phyloP scores from a whole-genome alignment of 2,329 filamentous ascomycete genomes.

The Capronia epimyces region DNA sequence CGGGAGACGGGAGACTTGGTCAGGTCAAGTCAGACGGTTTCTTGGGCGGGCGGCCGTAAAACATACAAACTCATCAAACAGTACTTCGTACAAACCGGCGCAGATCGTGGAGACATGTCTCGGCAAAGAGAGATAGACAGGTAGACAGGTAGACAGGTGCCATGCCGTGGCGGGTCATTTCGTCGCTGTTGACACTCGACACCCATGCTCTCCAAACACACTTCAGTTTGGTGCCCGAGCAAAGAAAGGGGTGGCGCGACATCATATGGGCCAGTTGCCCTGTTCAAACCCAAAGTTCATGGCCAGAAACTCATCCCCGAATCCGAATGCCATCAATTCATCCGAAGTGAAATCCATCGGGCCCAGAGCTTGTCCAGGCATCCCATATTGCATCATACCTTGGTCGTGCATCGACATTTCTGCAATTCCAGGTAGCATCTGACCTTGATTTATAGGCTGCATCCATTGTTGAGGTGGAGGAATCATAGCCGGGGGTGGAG shows the following conservation, averaged over 20 bases:
- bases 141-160: too few species aligned
- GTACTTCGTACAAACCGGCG: too few species aligned
- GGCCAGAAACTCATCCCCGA: conserved; percentile 29
- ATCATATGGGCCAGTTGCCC: conserved; percentile 18
- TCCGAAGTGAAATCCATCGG: conserved; percentile 27
- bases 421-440: conserved; percentile 21
- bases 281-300: conserved; percentile 29
- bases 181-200: too few species aligned
- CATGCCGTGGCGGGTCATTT: too few species aligned
- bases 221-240: background rate
- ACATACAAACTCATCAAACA: too few species aligned
- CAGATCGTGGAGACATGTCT: too few species aligned
- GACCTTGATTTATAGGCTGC: conserved; percentile 19
- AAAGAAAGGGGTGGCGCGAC: background rate
- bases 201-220: too few species aligned
- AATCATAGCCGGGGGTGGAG: conserved; percentile 12
- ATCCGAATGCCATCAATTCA: conserved; percentile 29
- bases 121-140: too few species aligned
- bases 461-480: conserved; percentile 22
- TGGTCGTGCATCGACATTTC: conserved; percentile 18
- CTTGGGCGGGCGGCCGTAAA: too few species aligned
- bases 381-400: conserved; percentile 26
- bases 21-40: too few species aligned
- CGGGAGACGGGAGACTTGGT: too few species aligned
- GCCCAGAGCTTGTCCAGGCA: conserved; percentile 20